Conservation (phyloP, 352 stramenopile species). For the Globisporangium carolinianum region DNA sequence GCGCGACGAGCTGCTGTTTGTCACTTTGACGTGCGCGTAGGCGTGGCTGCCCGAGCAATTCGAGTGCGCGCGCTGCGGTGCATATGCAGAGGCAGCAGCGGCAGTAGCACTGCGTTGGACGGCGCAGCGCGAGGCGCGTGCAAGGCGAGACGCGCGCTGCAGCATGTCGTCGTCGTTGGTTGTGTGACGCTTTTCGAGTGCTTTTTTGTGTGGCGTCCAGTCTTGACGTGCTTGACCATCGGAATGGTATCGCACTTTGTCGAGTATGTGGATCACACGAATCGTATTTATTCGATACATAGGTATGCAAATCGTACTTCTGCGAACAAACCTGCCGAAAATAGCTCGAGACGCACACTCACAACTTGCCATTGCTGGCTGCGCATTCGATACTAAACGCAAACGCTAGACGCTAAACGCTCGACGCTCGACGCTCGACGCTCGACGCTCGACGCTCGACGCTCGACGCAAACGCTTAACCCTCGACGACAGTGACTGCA, state of each 20-base stretch:
- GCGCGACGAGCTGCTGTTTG: conserved; percentile 18
- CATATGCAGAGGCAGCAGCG: neutral
- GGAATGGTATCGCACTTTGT: neutral
- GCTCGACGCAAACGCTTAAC: too few relatives aligned
- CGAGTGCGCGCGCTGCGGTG: conserved; percentile 20
- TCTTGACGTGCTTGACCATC: conserved; percentile 1
- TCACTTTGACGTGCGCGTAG: conserved; percentile 28
- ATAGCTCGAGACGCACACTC: neutral
- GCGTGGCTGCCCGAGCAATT: conserved; percentile 17
- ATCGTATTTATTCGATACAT: too few relatives aligned
- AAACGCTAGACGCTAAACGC: too few relatives aligned
- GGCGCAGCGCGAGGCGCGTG: conserved; percentile 1
- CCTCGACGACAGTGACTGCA: too few relatives aligned
- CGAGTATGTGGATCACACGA: too few relatives aligned
- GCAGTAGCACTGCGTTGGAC: neutral
- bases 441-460: too few relatives aligned
- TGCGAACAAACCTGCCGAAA: neutral
- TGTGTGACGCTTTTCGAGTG: neutral
- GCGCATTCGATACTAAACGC: too few relatives aligned
- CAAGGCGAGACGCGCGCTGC: conserved; percentile 5
- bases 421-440: too few relatives aligned
- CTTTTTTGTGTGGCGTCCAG: neutral
- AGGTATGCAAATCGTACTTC: neutral
- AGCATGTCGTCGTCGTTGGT: conserved; percentile 5
- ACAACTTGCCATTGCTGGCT: too few relatives aligned